Conservation (phyloP, 2,329 filamentous ascomycete species). For the Verticillium dahliae region DNA sequence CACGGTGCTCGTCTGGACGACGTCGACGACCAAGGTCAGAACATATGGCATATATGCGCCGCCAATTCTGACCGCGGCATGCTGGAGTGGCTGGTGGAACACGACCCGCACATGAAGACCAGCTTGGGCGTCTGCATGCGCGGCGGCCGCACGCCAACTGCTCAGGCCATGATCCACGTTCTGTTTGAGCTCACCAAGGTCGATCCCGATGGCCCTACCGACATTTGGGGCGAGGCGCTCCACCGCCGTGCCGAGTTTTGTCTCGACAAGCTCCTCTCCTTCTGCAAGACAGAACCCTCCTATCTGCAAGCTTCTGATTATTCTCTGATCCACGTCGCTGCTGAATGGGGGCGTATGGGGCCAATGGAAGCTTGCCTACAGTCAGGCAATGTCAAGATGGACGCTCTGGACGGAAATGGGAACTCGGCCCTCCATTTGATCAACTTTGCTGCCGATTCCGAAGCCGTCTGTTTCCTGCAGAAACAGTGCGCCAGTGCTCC, state of each 20-base stretch:
- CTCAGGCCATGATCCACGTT: slow-evolving; percentile 18
- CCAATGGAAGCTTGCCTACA: slow-evolving; percentile 12
- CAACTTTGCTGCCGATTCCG: slow-evolving; percentile 15
- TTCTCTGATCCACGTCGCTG: slow-evolving; percentile 12
- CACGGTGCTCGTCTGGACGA: slow-evolving; percentile 20
- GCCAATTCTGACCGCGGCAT: slow-evolving; percentile 21
- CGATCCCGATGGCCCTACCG: not conserved
- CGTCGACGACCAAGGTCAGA: slow-evolving; percentile 22
- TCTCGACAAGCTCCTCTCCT: not conserved
- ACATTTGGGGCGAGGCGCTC: no score
- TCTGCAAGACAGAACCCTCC: not conserved
- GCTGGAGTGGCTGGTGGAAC: slow-evolving; percentile 20
- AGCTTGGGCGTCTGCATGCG: slow-evolving; percentile 18
- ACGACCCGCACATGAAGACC: slow-evolving; percentile 19
- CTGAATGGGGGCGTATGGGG: slow-evolving; percentile 19
- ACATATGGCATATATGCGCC: slow-evolving; percentile 30
- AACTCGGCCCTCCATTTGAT: slow-evolving; percentile 16
- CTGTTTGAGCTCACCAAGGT: not conserved
- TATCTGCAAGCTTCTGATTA: slow-evolving; percentile 1
- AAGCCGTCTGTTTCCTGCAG: slow-evolving; percentile 17
- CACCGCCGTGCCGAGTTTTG: not conserved
- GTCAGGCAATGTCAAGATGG: not conserved
- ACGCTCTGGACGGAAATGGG: slow-evolving; percentile 11
- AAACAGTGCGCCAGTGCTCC: slow-evolving; percentile 11
- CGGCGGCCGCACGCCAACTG: slow-evolving; percentile 21